Conservation (phyloP, 2,329 filamentous ascomycete species). For the Balansia obtecta region DNA sequence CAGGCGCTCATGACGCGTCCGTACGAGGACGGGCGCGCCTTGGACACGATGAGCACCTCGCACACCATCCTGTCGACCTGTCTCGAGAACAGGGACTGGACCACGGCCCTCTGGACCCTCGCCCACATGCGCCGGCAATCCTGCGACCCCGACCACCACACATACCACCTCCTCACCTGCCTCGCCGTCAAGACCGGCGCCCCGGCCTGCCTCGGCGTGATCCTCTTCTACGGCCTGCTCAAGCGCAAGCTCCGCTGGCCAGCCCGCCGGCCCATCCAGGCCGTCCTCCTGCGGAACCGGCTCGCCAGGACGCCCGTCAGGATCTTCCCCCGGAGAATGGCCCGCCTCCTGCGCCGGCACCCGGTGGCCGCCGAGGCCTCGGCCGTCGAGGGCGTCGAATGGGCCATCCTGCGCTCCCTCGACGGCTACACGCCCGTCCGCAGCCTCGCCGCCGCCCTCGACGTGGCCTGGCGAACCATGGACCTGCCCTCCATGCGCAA, state of each 20-base stretch:
- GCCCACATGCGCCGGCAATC: conserved; percentile 11
- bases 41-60: conserved; percentile 20
- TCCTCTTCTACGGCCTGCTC: conserved; percentile 22
- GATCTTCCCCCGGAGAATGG: conserved; percentile 17
- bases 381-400: conserved; percentile 16
- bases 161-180: conserved; percentile 26
- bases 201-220: conserved; percentile 17
- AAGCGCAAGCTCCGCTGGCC: conserved; percentile 16
- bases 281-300: conserved; percentile 15
- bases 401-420: conserved; percentile 17
- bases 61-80: conserved; percentile 26
- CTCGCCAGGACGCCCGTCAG: conserved; percentile 14
- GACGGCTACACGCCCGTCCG: conserved; percentile 17
- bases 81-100: conserved; percentile 16
- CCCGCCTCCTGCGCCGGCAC: conserved; percentile 9
- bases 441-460: conserved; percentile 15
- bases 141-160: conserved; percentile 16
- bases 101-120: conserved; percentile 20
- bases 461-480: conserved; percentile 14
- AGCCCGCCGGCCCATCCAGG: conserved; percentile 13
- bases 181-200: conserved; percentile 22
- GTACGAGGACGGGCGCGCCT: conserved; percentile 10
- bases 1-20: conserved; percentile 15
- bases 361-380: conserved; percentile 9
- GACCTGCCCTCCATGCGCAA: conserved; percentile 9